Conservation (phyloP, 176 grass and related monocot species). For the Aegilops bicornis region DNA sequence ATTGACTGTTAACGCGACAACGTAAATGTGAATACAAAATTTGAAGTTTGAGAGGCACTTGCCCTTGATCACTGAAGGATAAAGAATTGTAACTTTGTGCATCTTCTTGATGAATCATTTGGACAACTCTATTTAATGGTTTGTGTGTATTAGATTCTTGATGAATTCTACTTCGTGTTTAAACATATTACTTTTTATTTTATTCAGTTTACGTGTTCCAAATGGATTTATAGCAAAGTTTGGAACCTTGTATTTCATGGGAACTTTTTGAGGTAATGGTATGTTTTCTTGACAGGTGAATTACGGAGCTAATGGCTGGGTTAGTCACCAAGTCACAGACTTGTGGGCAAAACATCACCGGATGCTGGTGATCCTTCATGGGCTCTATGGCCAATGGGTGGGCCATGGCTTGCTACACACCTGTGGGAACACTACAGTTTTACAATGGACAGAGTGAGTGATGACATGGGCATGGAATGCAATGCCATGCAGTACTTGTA, state of each 20-base stretch:
- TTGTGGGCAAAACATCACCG: slow-evolving; percentile 95
- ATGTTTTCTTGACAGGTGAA: slow-evolving; percentile 55
- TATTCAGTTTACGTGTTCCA: neutral
- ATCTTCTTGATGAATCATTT: neutral
- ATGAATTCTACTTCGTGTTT: slow-evolving; percentile 11
- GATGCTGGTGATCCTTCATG: slow-evolving; percentile 69
- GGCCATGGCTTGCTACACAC: slow-evolving; percentile 93
- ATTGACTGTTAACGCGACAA: neutral
- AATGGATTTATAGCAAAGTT: neutral
- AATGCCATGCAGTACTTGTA: neutral
- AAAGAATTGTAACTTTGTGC: neutral
- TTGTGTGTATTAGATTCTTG: neutral
- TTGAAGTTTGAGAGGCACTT: slow-evolving; percentile 5
- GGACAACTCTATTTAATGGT: neutral
- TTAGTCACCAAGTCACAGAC: slow-evolving; percentile 90
- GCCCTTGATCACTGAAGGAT: neutral
- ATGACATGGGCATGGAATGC: neutral
- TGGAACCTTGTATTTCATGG: neutral
- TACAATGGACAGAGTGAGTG: slow-evolving; percentile 85
- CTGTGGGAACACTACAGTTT: slow-evolving; percentile 90
- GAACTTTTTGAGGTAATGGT: neutral
- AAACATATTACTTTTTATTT: neutral
- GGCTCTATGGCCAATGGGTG: slow-evolving; percentile 96
- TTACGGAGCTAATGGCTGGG: slow-evolving; percentile 81
- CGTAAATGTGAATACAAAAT: slow-evolving; percentile 1